These are phyloP conservation scores for Leccinum huronense DNA, from an alignment of 1,284 basidiomycete species.

Conservation along the genomic window DNA sequence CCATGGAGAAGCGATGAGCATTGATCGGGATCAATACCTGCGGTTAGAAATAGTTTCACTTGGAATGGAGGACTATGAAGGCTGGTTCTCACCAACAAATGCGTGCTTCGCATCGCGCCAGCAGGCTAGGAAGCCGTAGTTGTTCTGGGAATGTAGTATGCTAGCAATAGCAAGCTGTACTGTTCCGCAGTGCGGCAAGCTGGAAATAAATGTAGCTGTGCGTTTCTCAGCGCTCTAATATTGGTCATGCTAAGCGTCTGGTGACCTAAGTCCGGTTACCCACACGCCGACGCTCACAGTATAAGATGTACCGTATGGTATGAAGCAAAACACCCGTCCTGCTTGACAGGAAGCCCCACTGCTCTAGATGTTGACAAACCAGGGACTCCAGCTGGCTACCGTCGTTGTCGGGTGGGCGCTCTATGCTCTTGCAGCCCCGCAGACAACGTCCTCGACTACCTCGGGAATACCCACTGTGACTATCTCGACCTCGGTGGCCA, in stretches of 20 bases:
- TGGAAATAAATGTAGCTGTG: not conserved
- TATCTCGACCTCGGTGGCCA: slow-evolving; percentile 66
- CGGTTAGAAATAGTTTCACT: not conserved
- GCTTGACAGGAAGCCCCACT: not conserved
- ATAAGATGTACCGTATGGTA: not conserved
- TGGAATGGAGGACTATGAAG: not conserved
- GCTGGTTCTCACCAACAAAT: no score
- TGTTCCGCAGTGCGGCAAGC: not conserved
- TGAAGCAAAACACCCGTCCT: not conserved
- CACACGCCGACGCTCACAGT: no score
- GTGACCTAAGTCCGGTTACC: not conserved
- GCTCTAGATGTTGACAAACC: slow-evolving; percentile 9
- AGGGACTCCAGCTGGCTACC: slow-evolving; percentile 11
- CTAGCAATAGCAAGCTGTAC: not conserved
- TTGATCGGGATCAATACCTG: not conserved
- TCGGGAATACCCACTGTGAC: slow-evolving; percentile 36
- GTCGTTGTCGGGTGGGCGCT: slow-evolving; percentile 22
- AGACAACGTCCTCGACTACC: slow-evolving; percentile 9
- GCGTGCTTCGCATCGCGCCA: not conserved
- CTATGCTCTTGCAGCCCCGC: slow-evolving; percentile 16
- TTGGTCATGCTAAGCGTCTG: not conserved
- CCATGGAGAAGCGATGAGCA: not conserved
- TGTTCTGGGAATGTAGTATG: not conserved
- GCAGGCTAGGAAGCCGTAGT: not conserved
- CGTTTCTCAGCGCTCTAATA: not conserved